Evolutionary conservation across 2,329 filamentous ascomycete species (phyloP).

Genomic region (Penicillium occitanis): DNA sequence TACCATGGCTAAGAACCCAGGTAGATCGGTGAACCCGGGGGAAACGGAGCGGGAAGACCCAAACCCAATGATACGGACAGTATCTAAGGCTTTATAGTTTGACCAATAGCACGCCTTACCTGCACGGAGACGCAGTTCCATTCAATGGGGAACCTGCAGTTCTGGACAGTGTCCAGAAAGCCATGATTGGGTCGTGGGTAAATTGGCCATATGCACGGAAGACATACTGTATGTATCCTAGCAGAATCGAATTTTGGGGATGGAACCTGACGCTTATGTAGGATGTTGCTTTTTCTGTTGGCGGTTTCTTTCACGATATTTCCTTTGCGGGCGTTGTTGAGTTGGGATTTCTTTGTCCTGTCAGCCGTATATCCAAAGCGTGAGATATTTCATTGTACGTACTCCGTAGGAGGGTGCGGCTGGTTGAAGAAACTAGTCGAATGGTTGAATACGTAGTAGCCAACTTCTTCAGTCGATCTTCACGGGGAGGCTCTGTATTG

Average conservation of each 20-base stretch:
- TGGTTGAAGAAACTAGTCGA: neutral
- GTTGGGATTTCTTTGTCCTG: neutral
- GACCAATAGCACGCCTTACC: neutral
- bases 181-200: neutral
- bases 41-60: neutral
- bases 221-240: neutral
- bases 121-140: neutral
- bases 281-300: neutral
- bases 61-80: neutral
- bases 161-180: neutral
- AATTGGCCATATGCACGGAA: neutral
- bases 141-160: neutral
- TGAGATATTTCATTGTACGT: neutral
- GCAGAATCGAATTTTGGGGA: neutral
- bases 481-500: neutral
- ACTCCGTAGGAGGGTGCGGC: neutral
- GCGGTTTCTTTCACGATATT: neutral
- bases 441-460: neutral
- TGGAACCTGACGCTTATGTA: neutral
- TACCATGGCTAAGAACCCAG: neutral
- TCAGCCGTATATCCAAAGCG: neutral
- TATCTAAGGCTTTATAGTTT: neutral
- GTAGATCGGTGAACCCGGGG: neutral
- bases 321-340: neutral
- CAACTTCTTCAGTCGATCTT: slow-evolving; percentile 1